Evolutionary conservation across 1,284 basidiomycete species (phyloP).

Genomic region (Puccinia coronata): DNA sequence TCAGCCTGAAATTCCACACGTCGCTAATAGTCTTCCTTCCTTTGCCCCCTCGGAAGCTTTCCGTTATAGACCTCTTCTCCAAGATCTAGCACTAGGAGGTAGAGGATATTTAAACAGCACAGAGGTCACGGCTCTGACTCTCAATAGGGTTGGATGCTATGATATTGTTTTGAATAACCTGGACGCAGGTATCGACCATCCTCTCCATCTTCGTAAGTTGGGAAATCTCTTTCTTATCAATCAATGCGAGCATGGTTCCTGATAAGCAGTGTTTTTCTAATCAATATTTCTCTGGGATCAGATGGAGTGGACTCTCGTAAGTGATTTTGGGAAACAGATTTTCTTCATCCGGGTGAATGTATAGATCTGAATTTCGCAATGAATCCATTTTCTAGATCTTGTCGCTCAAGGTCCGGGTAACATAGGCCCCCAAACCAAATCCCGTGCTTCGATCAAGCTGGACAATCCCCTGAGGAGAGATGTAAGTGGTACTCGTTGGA

Average conservation of each 20-base stretch:
- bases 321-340: background rate
- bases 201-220: constrained; percentile 57
- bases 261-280: background rate
- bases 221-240: constrained; percentile 47
- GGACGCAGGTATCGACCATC: constrained; percentile 57
- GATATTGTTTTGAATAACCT: constrained; percentile 58
- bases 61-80: constrained; percentile 38
- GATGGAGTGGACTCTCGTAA: constrained; percentile 49
- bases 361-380: background rate
- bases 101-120: constrained; percentile 39
- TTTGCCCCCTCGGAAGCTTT: background rate
- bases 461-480: constrained; percentile 38
- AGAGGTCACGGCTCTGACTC: constrained; percentile 44
- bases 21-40: background rate
- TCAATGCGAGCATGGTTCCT: background rate
- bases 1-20: background rate
- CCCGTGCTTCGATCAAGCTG: constrained; percentile 5
- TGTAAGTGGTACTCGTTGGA: constrained; percentile 16
- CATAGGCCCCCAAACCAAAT: constrained; percentile 37
- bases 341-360: background rate
- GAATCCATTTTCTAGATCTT: constrained; percentile 24
- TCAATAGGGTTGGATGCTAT: constrained; percentile 37
- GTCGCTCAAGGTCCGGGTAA: constrained; percentile 42
- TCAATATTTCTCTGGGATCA: constrained; percentile 14
- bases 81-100: constrained; percentile 32